Evolutionary conservation across 2,329 filamentous ascomycete species (phyloP), one percentile per base, ranked within the genome.

Genomic region (Talaromyces rugulosus): DNA sequence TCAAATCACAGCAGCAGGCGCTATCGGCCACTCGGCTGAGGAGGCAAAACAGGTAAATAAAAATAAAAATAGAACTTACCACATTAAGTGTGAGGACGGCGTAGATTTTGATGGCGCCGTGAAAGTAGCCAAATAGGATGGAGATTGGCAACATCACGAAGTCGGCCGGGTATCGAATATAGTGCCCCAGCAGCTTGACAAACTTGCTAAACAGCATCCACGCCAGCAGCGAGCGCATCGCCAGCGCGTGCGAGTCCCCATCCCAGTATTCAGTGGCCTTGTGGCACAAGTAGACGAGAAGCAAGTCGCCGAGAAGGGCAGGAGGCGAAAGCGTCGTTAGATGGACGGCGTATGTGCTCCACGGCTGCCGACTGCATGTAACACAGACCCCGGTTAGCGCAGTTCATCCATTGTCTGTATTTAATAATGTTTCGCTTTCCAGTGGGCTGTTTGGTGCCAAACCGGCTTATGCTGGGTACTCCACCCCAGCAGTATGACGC

Each of bases 291-390:
- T 82, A 84, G 64, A 94, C 82, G 57, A 95, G 82, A 42, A 91
- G 80, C 31, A 88, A 84, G 76, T 98, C 94, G 68, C 91, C 84
- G 55, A 89, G 75, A 65, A 96, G 87, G 33, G 93, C 91, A 71
- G 96, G 88, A 44, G 93, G 95, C 52, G 92, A 96, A 72, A 97
- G 88, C 16, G 94, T 98, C 30, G 94, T 95, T 72, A 96, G 82
- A 78, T 97, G 91, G 64, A 97, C 87, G 57, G 94, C 92, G 75
- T 97, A 98, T 12, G 91, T 90, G 77, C 89, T 96, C 92, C 93
- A 98, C 56, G 87, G 89, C 75, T 97, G 94, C 72, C 91, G 91
- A 70, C 93, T 96, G 69, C 56, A 64, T 30, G 23, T 6, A 53
- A 31, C 50, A 31, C 50, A 53, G 28, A 28, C 50, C 50, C 50